Evolutionary conservation across 2,329 filamentous ascomycete genomes (phyloP), one percentile per base, ranked within the genome.

Genomic region (Alternaria conjuncta): DNA sequence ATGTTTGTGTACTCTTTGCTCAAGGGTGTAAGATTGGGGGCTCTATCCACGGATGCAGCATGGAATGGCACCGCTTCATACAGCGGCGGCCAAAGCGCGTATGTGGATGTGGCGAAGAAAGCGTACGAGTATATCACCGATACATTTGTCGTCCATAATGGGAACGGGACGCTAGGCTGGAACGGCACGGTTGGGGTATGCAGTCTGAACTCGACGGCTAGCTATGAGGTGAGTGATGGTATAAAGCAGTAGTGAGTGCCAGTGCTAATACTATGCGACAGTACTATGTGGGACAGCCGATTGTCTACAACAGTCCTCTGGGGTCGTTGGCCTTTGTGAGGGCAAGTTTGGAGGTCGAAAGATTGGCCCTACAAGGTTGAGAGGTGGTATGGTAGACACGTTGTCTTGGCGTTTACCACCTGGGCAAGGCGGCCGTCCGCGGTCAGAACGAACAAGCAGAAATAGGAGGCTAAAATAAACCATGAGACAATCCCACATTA

Each of bases 1-100:
- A 87, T 90, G 84, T 89, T 88, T 67, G 80, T 82, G 0, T 87
- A 86, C 58, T 83, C 85, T 0, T 75, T 87, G 63, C 72, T 88
- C 12, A 84, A 82, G 66, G 86, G 84, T 0, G 76, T 79, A 9
- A 71, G 80, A 28, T 47, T 82, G 6, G 83, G 82, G 0, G 74
- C 81, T 36, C 26, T 70, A n/a, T 45, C 55, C 20, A 23, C 43
- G 44, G 18, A n/a, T 20, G 36, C 28, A 18, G 18, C 23, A 20
- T 47, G 36, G 21, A 54, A 30, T 18, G 13, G 21, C 18, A 46
- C 54, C 30, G 54, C 15, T 20, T 18, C 50, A 12, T 36, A 30
- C 28, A 36, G 13, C 44, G 3, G 30, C 15, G 13, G 13, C 8
- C 11, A 21, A 9, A 23, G 7, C 5, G 44, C 44, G 12, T 46